Base-by-base conservation (phyloP, 441 rosid genomes). In the Breynia disticha region DNA sequence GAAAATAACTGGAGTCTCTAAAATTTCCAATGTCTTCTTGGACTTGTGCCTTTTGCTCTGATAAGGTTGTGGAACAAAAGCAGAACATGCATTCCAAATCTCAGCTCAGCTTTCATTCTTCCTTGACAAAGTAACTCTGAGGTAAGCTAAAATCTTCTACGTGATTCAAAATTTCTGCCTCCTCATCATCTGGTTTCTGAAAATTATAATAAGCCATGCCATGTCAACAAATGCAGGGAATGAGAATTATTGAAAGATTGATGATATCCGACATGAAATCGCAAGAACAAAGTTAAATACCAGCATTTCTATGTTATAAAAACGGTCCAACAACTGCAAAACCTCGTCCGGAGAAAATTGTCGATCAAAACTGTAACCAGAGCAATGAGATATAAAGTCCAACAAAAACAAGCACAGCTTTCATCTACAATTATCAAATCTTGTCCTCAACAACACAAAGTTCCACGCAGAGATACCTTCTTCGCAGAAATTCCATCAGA, bases 151-250 rank as follows among this genome's bases (percentile, higher is more conserved):
- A 91, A 49, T 91, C 98, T 73, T 91, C 94, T 76, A 83, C 95
- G 0, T 81, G 95, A 49, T 76, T 76, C 57, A 87, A 76, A 52
- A 86, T 75, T 66, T 83, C 98, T 37, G 65, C 55, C 55, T 91
- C 98, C 46, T 87, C 98, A 17, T 86, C 94, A 16, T 91, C 98
- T 38, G 96, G 80, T 72, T 91, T 87, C 98, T 90, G 83, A 52
- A 62, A 50, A 20, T 22, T 14, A 57, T 60, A 16, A 44, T 45
- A 37, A 6, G 52, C n/a, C n/a, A n/a, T 11, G 43, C 32, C 18
- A 52, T 37, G 38, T 53, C 56, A 59, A 14, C 28, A 54, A 21
- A 44, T 16, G 45, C 49, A 22, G 4, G 12, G 3, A 46, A 52
- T 11, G 37, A 9, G 47, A 32, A 28, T 9, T 28, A 28, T 28